Conservation (phyloP, 176 grass and related monocot genomes). For the Bothriochloa decipiens region DNA sequence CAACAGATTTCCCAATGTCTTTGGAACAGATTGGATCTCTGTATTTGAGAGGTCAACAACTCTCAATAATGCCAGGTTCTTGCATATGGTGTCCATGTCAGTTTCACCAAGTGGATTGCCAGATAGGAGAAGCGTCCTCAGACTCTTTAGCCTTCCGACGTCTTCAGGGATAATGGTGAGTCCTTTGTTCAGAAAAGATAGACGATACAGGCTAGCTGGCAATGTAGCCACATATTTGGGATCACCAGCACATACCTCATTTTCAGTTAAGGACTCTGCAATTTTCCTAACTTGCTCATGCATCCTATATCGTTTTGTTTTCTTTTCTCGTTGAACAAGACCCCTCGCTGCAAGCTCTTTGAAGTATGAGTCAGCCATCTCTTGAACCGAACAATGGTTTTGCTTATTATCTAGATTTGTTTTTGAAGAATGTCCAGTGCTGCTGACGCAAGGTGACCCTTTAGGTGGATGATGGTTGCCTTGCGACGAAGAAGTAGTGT, state of each 20-base stretch:
- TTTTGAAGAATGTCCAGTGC: neutral
- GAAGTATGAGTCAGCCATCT: constrained; percentile 36
- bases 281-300: constrained; percentile 37
- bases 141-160: neutral
- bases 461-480: neutral
- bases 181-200: constrained; percentile 36
- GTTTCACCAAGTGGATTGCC: constrained; percentile 28
- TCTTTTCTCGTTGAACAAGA: constrained; percentile 13
- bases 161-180: constrained; percentile 16
- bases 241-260: constrained; percentile 5
- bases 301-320: constrained; percentile 14
- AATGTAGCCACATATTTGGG: neutral
- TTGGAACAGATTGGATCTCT: constrained; percentile 35
- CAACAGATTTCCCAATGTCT: constrained; percentile 34
- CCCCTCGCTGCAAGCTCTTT: constrained; percentile 25
- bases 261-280: constrained; percentile 29
- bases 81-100: neutral
- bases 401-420: neutral
- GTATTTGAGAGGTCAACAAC: constrained; percentile 40
- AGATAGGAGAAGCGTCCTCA: constrained; percentile 45
- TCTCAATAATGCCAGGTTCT: constrained; percentile 3
- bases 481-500: neutral
- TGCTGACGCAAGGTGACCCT: neutral
- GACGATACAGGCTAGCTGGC: neutral
- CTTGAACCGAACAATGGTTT: neutral